A percentile compares a stretch with the other conserved stretches of the same genome.
Conservation (phyloP, 1,284 basidiomycete species). For the Bondarzewia mesenterica region DNA sequence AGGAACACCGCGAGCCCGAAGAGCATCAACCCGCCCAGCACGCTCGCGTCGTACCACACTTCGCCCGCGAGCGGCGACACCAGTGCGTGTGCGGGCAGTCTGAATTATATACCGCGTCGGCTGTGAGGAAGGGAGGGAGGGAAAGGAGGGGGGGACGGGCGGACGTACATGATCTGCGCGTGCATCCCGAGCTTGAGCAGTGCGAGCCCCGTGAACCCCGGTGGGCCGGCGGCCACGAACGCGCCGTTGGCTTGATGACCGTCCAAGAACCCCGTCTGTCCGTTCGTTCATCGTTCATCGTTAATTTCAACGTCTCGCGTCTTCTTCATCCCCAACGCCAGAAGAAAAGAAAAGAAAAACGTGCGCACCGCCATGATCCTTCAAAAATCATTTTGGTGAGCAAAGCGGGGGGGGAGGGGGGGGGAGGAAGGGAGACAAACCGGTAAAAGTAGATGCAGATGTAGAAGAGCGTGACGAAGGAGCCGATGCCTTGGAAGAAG, state of each 20-base stretch:
- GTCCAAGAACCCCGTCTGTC: slow-evolving; percentile 42
- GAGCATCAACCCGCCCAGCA: slow-evolving; percentile 31
- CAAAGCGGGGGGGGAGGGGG: slow-evolving; percentile 4
- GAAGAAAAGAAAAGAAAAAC: too few species aligned
- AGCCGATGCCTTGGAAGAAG: slow-evolving; percentile 41
- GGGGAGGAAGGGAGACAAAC: slow-evolving; percentile 17
- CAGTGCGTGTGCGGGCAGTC: slow-evolving; percentile 29
- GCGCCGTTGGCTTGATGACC: slow-evolving; percentile 43
- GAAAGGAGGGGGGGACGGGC: slow-evolving; percentile 3
- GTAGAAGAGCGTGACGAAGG: slow-evolving; percentile 45
- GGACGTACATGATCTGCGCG: slow-evolving; percentile 30
- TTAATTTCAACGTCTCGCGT: too few species aligned
- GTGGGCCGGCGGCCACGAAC: slow-evolving; percentile 39
- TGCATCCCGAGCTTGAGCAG: slow-evolving; percentile 36
- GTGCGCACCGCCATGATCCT: slow-evolving; percentile 33
- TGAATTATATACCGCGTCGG: too few species aligned
- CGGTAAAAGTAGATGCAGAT: slow-evolving; percentile 42
- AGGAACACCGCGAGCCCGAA: slow-evolving; percentile 41
- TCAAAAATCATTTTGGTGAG: neutral
- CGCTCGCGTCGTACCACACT: slow-evolving; percentile 37
- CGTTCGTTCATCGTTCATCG: too few species aligned
- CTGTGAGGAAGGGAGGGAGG: too few species aligned
- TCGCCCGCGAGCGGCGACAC: slow-evolving; percentile 36
- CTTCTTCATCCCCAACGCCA: too few species aligned
- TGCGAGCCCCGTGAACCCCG: slow-evolving; percentile 41